Evolutionary conservation across 768 basidiomycete species (phyloP), one percentile per base, ranked within the genome.

Genomic region (Paxillus rubicundulus): DNA sequence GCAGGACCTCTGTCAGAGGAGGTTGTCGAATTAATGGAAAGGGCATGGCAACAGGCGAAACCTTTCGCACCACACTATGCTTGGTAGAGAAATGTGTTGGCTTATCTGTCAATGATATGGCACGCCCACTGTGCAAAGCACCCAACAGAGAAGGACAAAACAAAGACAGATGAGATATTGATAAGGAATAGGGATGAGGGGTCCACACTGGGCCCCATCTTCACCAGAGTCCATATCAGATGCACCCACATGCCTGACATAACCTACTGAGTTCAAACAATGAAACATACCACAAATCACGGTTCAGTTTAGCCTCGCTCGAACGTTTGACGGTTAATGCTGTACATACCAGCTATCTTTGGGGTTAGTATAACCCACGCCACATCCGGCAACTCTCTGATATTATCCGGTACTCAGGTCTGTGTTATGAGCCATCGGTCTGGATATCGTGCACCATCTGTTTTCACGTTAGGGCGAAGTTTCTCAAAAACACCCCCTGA

Each of bases 1-100:
- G 21, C 33, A 14, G 61, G 54, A 16, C 60, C 60, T 34, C 42
- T 61, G 33, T 46, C 61, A 1, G 47, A 56, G 10, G 57, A 48
- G 6, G 27, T 57, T 3, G 40, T 62, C 28, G 45, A 47, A 43
- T 9, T 55, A 5, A 33, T 60, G 41, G 52, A 58, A 16, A 52
- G 30, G n/a, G 48, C 48, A 2, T 62, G 57, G 58, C 28, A 49
- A 17, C 41, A 34, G 14, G 47, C 24, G 17, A 57, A 50, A 44
- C 18, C 34, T 9, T 32, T 33, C 41, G 57, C 52, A 40, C 9
- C 27, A 5, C 53, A 60, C 50, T 54, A 60, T 47, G 53, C 54
- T 16, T 46, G 20, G 33, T 62, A 48, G 45, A 24, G 34, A 24
- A 21, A 21, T 3, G 20, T 42, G 18, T 21, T 42, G 2, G 27